These are phyloP conservation scores for Imleria badia DNA, from an alignment of 768 basidiomycete species.

Conservation along the genomic window DNA sequence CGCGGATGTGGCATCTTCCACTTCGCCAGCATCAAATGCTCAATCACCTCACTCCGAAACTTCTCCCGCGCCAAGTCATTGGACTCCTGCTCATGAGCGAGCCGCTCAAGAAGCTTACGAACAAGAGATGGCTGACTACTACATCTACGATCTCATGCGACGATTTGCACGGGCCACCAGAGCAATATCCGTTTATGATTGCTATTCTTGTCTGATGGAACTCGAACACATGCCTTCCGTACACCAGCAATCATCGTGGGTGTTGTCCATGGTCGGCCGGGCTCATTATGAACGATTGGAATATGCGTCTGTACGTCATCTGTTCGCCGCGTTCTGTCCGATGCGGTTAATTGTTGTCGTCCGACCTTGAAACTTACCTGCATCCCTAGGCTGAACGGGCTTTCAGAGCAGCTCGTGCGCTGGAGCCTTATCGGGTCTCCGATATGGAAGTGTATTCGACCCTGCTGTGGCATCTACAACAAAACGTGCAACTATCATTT, in stretches of 20 bases:
- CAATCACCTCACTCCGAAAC: conserved; percentile 64
- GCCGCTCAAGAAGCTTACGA: conserved; percentile 72
- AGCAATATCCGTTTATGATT: conserved; percentile 74
- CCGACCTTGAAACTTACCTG: conserved; percentile 11
- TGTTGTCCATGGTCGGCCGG: conserved; percentile 79
- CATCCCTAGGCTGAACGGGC: conserved; percentile 79
- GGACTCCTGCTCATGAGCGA: conserved; percentile 67
- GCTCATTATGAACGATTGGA: conserved; percentile 90
- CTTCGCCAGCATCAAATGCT: conserved; percentile 56
- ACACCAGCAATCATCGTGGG: conserved; percentile 75
- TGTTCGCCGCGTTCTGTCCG: conserved; percentile 5
- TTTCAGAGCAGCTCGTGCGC: conserved; percentile 74
- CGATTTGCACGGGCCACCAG: conserved; percentile 80
- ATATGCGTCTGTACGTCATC: conserved; percentile 75
- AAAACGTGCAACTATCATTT: conserved; percentile 82
- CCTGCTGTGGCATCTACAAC: conserved; percentile 90
- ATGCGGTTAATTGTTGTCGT: conserved; percentile 17
- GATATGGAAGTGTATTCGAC: conserved; percentile 98
- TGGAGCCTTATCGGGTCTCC: conserved; percentile 87
- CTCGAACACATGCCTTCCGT: conserved; percentile 72
- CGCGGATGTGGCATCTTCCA: conserved; percentile 55
- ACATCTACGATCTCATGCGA: conserved; percentile 78
- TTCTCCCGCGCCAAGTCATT: conserved; percentile 61
- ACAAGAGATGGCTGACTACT: conserved; percentile 73
- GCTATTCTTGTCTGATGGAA: conserved; percentile 68